These are phyloP conservation scores for Glarea lozoyensis DNA, from an alignment of 495 filamentous ascomycete genomes.

Conservation along the genomic window DNA sequence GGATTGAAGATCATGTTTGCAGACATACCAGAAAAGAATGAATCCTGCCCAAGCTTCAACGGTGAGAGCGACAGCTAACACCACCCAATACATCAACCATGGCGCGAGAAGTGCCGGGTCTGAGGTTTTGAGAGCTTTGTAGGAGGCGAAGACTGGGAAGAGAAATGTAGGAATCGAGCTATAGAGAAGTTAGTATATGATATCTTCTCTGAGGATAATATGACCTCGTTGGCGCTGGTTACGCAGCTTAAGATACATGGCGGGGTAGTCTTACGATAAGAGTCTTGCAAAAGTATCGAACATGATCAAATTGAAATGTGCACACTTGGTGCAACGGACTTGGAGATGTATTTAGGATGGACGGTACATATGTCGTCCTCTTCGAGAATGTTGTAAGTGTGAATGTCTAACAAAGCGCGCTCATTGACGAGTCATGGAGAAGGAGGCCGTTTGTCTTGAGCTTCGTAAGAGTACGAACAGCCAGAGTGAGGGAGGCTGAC, in stretches of 20 bases:
- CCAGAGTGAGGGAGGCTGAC: too few relatives aligned
- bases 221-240: slow-evolving; percentile 6
- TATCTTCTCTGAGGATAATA: not conserved
- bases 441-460: too few relatives aligned
- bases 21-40: slow-evolving; percentile 66
- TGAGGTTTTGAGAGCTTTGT: slow-evolving; percentile 91
- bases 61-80: slow-evolving; percentile 70
- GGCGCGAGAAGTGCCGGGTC: slow-evolving; percentile 86
- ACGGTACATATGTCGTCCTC: too few relatives aligned
- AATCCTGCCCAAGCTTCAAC: slow-evolving; percentile 83
- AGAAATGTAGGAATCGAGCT: slow-evolving; percentile 84
- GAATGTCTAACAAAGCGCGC: too few relatives aligned
- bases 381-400: too few relatives aligned
- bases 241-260: slow-evolving; percentile 3
- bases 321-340: too few relatives aligned
- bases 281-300: slow-evolving; percentile 74
- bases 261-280: slow-evolving; percentile 55
- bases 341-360: too few relatives aligned
- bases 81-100: slow-evolving; percentile 99
- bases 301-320: slow-evolving; percentile 49
- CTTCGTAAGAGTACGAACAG: too few relatives aligned
- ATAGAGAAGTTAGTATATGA: slow-evolving; percentile 21
- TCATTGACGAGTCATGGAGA: too few relatives aligned
- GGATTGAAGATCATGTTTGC: not conserved
- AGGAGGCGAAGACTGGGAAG: slow-evolving; percentile 94